Conservation (phyloP, 2,329 filamentous ascomycete species). For the Coniochaeta pulveracea region DNA sequence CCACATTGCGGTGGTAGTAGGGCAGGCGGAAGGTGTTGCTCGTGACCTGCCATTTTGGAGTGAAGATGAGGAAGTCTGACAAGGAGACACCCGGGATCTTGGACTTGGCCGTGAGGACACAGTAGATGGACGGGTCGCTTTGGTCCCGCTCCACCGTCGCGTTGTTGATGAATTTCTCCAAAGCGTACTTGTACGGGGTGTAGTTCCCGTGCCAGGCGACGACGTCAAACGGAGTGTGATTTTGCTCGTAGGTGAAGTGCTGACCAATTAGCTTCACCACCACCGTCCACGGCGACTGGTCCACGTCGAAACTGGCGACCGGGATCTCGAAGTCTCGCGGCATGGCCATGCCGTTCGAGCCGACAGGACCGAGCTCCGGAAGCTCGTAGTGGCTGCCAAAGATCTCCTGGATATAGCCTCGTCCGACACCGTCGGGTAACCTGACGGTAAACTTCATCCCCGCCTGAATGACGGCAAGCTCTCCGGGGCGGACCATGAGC, state of each 20-base stretch:
- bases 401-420: constrained; percentile 51
- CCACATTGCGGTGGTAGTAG: constrained; percentile 53
- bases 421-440: constrained; percentile 37
- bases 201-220: constrained; percentile 65
- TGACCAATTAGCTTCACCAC: constrained; percentile 51
- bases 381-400: constrained; percentile 47
- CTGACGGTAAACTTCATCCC: constrained; percentile 33
- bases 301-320: constrained; percentile 43
- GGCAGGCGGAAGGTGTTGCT: constrained; percentile 52
- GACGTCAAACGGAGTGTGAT: constrained; percentile 59
- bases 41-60: constrained; percentile 52
- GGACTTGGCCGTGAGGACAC: constrained; percentile 50
- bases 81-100: constrained; percentile 40
- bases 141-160: constrained; percentile 51
- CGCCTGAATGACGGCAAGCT: constrained; percentile 52
- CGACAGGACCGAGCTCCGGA: constrained; percentile 47
- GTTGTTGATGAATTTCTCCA: constrained; percentile 45
- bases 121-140: constrained; percentile 55
- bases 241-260: constrained; percentile 48
- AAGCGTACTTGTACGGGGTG: constrained; percentile 45
- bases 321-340: constrained; percentile 50
- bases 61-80: constrained; percentile 57
- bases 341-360: constrained; percentile 46
- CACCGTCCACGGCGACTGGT: constrained; percentile 42
- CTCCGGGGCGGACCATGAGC: constrained; percentile 49